Conservation (phyloP, 1,284 basidiomycete genomes). For the Vanrija humicola region DNA sequence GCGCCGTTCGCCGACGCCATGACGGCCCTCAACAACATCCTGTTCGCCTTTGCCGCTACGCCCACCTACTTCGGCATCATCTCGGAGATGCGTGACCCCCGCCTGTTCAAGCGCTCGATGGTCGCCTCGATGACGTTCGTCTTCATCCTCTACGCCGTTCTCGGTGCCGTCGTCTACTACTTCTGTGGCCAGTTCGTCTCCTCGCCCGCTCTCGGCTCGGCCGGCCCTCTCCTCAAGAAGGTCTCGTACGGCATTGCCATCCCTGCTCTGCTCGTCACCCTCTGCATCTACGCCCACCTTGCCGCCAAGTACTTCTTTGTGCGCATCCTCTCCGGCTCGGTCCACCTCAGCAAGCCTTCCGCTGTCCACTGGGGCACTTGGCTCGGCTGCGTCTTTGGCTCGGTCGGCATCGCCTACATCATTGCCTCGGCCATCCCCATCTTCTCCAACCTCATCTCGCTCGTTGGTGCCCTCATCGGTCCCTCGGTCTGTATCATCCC, state of each 20-base stretch:
- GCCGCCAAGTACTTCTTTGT: conserved; percentile 39
- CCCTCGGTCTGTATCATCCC: conserved; percentile 29
- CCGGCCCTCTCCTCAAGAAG: conserved; percentile 46
- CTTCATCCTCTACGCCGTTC: conserved; percentile 26
- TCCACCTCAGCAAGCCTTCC: conserved; percentile 27
- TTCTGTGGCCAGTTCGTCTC: conserved; percentile 46
- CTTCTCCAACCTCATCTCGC: conserved; percentile 28
- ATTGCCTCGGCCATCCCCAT: conserved; percentile 34
- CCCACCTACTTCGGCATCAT: conserved; percentile 31
- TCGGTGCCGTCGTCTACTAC: conserved; percentile 26
- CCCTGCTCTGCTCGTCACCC: conserved; percentile 32
- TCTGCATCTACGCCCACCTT: conserved; percentile 25
- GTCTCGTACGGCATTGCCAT: conserved; percentile 47
- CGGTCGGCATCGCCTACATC: conserved; percentile 29
- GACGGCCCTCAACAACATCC: conserved; percentile 32
- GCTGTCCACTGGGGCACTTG: conserved; percentile 33
- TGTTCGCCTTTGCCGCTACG: conserved; percentile 27
- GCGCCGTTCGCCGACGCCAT: conserved; percentile 41
- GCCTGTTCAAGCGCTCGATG: conserved; percentile 22
- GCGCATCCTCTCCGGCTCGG: conserved; percentile 25
- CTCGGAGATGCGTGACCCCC: conserved; percentile 37
- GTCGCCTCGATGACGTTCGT: conserved; percentile 23
- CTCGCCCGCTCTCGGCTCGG: conserved; percentile 44
- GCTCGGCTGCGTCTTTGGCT: conserved; percentile 22
- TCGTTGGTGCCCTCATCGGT: conserved; percentile 37